Evolutionary conservation across 306 rosid genomes (phyloP), one percentile per base, ranked within the genome.

Genomic region (Astragalus glycyphyllos): DNA sequence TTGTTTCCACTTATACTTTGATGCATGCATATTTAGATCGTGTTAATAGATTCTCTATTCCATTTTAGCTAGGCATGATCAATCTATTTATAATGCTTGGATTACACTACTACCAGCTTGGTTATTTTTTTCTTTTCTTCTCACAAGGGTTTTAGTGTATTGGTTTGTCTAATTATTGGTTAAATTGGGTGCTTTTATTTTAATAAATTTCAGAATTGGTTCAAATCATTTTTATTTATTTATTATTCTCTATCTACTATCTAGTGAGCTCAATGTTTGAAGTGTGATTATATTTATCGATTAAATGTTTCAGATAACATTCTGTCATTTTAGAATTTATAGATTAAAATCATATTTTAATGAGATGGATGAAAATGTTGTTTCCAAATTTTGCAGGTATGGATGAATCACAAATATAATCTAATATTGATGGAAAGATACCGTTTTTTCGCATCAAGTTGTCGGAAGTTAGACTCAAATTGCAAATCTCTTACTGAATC

Each of bases 401-500:
- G 99, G 97, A 68, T 79, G 66, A 87, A 84, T 85, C 96, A 94
- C 77, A 89, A 79, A 64, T 84, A 87, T 6, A 95, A 95, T 73
- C 76, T 95, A 46, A 83, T 91, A 65, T 49, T 91, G 79, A 91
- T 95, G 92, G 97, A 95, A 69, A 89, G 96, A 82, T 95, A 91
- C 67, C 97, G 89, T 82, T 95, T 86, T 74, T 95, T 95, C 42
- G 77, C 86, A 47, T 91, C 99, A n/a, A 95, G 99, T 76, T 84
- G 91, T 65, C 84, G 68, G 14, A 96, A 91, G 65, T 95, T 85
- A 74, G 93, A 91, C 35, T 87, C n/a, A n/a, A n/a, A n/a, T n/a
- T n/a, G n/a, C 41, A 78, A 82, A 75, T 91, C 99, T 37, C 92
- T 89, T 44, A 79, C 96, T 11, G 91, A 87, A 82, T 44, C 79